Evolutionary conservation across 768 basidiomycete genomes (phyloP).

Genomic region (Infundibulicybe gibba): DNA sequence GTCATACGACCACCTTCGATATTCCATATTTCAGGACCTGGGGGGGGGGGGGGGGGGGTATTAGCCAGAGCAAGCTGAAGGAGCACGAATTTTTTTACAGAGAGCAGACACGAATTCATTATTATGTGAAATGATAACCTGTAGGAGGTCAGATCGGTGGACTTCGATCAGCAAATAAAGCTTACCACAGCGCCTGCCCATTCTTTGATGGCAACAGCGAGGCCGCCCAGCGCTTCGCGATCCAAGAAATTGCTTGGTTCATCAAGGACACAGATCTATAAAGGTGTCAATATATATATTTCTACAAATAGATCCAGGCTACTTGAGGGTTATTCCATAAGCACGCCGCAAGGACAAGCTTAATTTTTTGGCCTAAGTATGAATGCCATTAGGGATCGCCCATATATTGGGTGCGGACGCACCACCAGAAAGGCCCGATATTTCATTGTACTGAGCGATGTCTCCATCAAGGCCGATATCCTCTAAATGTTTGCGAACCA

Average conservation of each 20-base stretch:
- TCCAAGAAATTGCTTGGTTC: conserved; percentile 98
- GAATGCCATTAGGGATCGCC: background rate
- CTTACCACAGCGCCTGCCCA: conserved; percentile 90
- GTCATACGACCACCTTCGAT: conserved; percentile 83
- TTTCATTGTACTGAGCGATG: conserved; percentile 98
- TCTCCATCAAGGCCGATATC: conserved; percentile 96
- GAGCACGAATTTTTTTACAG: conserved; percentile 45
- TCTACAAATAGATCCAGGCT: conserved; percentile 10
- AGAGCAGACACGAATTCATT: conserved; percentile 81
- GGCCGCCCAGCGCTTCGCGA: conserved; percentile 90
- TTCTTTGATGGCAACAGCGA: conserved; percentile 92
- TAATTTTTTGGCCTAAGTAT: conserved; percentile 88
- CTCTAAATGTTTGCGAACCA: conserved; percentile 90
- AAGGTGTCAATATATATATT: background rate
- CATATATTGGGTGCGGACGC: conserved; percentile 13
- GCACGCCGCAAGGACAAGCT: conserved; percentile 91
- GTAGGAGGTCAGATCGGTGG: conserved; percentile 1
- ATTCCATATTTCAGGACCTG: conserved; percentile 93
- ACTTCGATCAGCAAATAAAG: conserved; percentile 8
- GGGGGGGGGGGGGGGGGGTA: conserved; percentile 8
- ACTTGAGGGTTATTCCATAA: conserved; percentile 96
- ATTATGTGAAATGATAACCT: conserved; percentile 97
- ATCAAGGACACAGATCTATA: conserved; percentile 72
- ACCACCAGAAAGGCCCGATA: conserved; percentile 92
- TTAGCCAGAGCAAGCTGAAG: conserved; percentile 1